Conservation (phyloP, 2,329 filamentous ascomycete genomes). For the Aspergillus sp. region DNA sequence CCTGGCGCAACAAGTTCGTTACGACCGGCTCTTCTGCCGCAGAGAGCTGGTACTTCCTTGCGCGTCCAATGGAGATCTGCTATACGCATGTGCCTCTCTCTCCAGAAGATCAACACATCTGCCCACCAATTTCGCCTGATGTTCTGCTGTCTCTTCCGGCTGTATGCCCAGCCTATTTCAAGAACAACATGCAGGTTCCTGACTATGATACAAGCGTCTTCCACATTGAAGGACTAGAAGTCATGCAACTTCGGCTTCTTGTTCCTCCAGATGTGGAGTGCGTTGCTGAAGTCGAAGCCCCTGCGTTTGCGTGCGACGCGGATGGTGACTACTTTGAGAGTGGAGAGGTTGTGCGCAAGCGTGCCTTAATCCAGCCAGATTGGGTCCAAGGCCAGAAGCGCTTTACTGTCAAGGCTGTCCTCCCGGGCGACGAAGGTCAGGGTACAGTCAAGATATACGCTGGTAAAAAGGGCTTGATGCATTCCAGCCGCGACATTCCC, state of each 20-base stretch:
- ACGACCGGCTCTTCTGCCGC: conserved; percentile 67
- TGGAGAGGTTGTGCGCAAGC: conserved; percentile 80
- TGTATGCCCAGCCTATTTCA: conserved; percentile 85
- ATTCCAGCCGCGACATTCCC: conserved; percentile 93
- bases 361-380: conserved; percentile 84
- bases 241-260: conserved; percentile 83
- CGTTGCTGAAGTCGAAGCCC: conserved; percentile 86
- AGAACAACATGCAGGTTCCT: conserved; percentile 72
- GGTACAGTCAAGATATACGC: conserved; percentile 89
- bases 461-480: conserved; percentile 92
- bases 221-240: conserved; percentile 86
- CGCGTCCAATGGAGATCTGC: conserved; percentile 82
- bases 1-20: conserved; percentile 74
- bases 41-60: conserved; percentile 92
- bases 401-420: conserved; percentile 87
- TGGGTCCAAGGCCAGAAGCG: conserved; percentile 86
- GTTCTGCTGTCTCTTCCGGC: conserved; percentile 82
- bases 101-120: conserved; percentile 87
- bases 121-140: conserved; percentile 81
- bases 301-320: conserved; percentile 73
- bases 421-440: conserved; percentile 88
- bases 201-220: conserved; percentile 88
- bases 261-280: conserved; percentile 90
- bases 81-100: conserved; percentile 93
- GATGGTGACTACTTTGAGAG: conserved; percentile 95